Base-by-base conservation (phyloP, 331 rosid genomes). In the Quercus phellos region DNA sequence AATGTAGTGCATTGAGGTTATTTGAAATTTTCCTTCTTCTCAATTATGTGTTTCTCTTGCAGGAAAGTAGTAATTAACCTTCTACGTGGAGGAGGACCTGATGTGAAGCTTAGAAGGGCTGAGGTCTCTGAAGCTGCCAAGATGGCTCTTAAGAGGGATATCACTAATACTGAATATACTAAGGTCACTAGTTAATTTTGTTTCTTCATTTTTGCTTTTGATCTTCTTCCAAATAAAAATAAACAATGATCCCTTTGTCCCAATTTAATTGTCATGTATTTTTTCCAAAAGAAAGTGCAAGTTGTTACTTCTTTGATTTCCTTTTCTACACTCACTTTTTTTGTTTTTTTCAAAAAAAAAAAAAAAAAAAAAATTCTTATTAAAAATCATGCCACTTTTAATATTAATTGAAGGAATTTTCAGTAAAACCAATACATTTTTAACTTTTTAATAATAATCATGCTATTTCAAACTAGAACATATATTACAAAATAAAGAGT, bases 1-100 rank as follows among this genome's bases (percentile, higher is more conserved):
- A 78, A 69, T 80, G 75, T 32, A 80, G 78, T 74, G 73, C 79
- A 22, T 78, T 80, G 46, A 83, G 85, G 89, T 82, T 76, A 38
- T 32, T 66, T 66, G 50, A 32, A 34, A 22, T 27, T 26, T 22
- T 24, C 30, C 68, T 66, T 77, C 59, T 70, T 46, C 75, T 74
- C 9, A 73, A 63, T 78, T 64, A 11, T 73, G 50, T 63, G 19
- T 66, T 77, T 80, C 76, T 21, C 76, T 67, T 87, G 86, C 90
- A 90, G 99, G 86, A 89, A 87, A 78, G 90, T 94, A 58, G 96
- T 94, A 12, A 88, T 94, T 54, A 87, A 87, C 61, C 85, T 92
- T 88, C 89, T 92, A 74, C 85, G 88, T 46, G 89, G 88, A 75
- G 84, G 78, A 51, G 92, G 88, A 84, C 88, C 89, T 43, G 51